A percentile compares a stretch with the other conserved stretches of the same genome.
Conservation (phyloP, 179 eudicot genomes). For the Vitellaria paradoxa region DNA sequence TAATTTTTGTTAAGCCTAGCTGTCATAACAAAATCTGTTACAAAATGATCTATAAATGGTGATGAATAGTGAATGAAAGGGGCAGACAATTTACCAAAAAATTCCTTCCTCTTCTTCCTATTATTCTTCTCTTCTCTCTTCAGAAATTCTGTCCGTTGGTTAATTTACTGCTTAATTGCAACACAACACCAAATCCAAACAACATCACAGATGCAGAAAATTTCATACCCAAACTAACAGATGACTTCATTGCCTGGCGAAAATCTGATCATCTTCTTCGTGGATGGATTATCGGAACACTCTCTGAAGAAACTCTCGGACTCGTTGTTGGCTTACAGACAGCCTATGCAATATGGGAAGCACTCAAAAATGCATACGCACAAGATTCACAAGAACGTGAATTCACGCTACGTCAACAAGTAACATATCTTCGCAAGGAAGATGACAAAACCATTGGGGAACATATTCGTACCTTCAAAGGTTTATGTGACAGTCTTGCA, state of each 20-base stretch:
- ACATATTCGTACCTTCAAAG: slow-evolving; percentile 6
- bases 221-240: neutral
- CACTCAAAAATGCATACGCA: neutral
- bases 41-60: too few species aligned
- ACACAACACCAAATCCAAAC: slow-evolving; percentile 1
- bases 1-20: too few species aligned
- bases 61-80: too few species aligned
- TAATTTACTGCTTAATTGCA: too few species aligned
- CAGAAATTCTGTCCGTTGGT: too few species aligned
- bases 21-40: too few species aligned
- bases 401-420: neutral
- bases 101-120: too few species aligned
- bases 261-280: neutral
- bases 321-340: neutral
- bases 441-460: slow-evolving; percentile 11
- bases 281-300: slow-evolving; percentile 3
- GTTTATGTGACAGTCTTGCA: slow-evolving; percentile 7
- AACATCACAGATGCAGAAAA: neutral
- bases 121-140: too few species aligned
- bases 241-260: neutral
- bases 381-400: neutral
- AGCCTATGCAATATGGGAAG: neutral
- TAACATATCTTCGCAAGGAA: slow-evolving; percentile 2
- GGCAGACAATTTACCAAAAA: too few species aligned
- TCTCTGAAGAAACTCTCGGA: slow-evolving; percentile 2